Evolutionary conservation across 495 filamentous ascomycete genomes (phyloP).

Genomic region (Neurospora terricola): DNA sequence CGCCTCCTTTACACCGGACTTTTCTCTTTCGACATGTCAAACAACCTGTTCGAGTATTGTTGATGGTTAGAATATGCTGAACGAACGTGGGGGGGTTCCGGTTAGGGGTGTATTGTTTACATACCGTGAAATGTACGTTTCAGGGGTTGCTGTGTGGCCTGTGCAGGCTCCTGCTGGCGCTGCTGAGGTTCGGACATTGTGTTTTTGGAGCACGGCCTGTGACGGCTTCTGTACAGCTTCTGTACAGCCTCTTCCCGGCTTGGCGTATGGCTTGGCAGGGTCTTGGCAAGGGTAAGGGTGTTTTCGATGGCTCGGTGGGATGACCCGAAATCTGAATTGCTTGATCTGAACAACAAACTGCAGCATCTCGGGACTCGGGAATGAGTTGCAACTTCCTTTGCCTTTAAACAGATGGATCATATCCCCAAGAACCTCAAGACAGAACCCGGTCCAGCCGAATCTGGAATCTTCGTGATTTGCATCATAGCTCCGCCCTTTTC

Average conservation of each 20-base stretch:
- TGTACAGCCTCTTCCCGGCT: background rate
- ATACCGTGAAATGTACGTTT: conserved; percentile 25
- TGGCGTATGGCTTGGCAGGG: background rate
- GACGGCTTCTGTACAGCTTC: background rate
- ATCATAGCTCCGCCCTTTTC: background rate
- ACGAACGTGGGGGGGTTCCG: background rate
- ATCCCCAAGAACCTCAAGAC: background rate
- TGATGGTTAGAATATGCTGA: background rate
- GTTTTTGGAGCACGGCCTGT: background rate
- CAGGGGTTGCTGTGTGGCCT: conserved; percentile 16
- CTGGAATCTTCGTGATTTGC: background rate
- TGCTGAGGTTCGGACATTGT: background rate
- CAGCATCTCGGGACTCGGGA: background rate
- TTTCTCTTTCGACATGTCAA: conserved; percentile 29
- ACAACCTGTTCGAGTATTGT: conserved; percentile 14
- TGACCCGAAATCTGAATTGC: background rate
- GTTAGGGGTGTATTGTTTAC: background rate
- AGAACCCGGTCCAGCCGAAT: background rate
- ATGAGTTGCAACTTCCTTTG: background rate
- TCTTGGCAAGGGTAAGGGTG: background rate
- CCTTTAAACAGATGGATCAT: background rate
- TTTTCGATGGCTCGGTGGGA: background rate
- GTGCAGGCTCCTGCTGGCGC: background rate
- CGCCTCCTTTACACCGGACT: conserved; percentile 25
- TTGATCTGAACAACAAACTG: background rate